Base-by-base conservation (phyloP, 2,329 filamentous ascomycete genomes). In the Diaporthe sp. region DNA sequence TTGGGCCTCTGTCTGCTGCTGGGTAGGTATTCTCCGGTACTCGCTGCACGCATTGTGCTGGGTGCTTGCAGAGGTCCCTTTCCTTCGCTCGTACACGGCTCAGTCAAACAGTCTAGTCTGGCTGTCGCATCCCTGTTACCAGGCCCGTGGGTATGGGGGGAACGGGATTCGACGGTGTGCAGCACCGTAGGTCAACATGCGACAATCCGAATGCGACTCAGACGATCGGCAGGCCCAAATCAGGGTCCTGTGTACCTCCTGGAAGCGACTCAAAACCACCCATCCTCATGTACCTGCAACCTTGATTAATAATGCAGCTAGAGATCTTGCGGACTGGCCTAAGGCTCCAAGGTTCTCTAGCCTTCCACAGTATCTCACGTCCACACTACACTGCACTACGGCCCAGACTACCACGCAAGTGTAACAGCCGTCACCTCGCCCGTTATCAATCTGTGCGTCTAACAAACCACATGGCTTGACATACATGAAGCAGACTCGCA, bases 301-400 rank as follows among this genome's bases (percentile, higher is more conserved):
- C 15, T 34, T 44, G 58, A 47, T 73, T 73, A 73, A 61, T 57
- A 73, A 73, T 73, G 49, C 34, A 70, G 37, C 47, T 61, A 65
- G 22, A 68, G 22, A 28, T 44, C 13, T 10, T 3, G 12, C 10
- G 61, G 42, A 37, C 63, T 31, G 31, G 44, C 44, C n/a, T 4
- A 55, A 42, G 22, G 34, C 49, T 42, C n/a, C 49, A 9, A 68
- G 65, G 47, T 68, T 68, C 47, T 68, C 47, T 55, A 68, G 65
- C 65, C 47, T 68, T 68, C 65, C 22, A 37, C 31, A 53, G 65
- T 53, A 68, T n/a, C 47, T 37, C 42, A 37, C 61, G 31, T 34
- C 61, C 17, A n/a, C 37, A 15, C 37, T 61, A n/a, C 37, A 15
- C 37, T 61, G 37, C 57, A n/a, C 57, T 60, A 61, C 20, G 13